Base-by-base conservation (phyloP, 352 stramenopile species). In the Phytophthora cryptogea region DNA sequence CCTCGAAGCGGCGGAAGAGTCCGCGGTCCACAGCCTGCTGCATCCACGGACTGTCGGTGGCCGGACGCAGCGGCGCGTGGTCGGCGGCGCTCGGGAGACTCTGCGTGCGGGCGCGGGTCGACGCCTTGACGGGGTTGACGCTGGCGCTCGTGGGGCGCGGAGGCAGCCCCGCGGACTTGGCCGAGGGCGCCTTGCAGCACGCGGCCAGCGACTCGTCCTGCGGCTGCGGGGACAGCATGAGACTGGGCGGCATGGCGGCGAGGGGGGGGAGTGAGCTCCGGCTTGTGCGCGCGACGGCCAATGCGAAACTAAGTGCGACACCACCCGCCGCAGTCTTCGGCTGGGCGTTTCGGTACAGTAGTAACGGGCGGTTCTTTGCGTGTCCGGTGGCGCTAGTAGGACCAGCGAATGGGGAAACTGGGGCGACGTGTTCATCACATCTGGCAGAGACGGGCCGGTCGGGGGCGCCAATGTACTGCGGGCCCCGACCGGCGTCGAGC, bases 1-100 rank as follows among this genome's bases (percentile, higher is more conserved):
- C 72, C 48, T 88, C 76, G 33, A 88, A 85, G 50, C 68, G 71
- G 14, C 58, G 66, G 49, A 90, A 86, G 44, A 89, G 76, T 4
- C 68, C 68, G 50, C 80, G 76, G 54, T 90, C 80, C 27, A 90
- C 51, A 11, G 63, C 63, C 43, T 70, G 54, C 5, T 64, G 68
- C 55, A 63, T 67, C 53, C 58, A 70, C 16, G 30, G 31, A 10
- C 40, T 64, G 41, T 62, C 51, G 28, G 47, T 44, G 33, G 17
- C 40, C 35, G 59, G 30, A 1, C 45, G 39, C 32, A 57, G 55
- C 30, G 37, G 37, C 16, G 37, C 37, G 37, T 43, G 37, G n/a
- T 58, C 58, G 4, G 43, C 41, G 4, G 31, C 48, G 16, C 8
- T 45, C 0, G 67, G 70, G 17, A 79, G 43, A 33, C 70, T 79